Base-by-base conservation (phyloP, 305 asterid species). In the Withania somnifera region DNA sequence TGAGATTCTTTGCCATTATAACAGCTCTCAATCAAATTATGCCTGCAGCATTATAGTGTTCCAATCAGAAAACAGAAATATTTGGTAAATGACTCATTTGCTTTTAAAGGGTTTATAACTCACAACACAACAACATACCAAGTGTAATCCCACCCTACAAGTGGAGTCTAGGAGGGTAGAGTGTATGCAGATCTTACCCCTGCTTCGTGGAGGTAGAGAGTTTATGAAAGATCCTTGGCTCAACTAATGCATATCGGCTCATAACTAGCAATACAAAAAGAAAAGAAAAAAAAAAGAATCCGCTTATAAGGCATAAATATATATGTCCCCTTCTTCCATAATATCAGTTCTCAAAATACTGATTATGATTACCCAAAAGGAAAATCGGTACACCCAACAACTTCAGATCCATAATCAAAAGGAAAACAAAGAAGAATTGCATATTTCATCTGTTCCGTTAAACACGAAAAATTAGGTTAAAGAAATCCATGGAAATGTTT, bases 1-100 rank as follows among this genome's bases (percentile, higher is more conserved):
- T 51, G 77, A 91, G 81, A 63, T 91, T 90, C 60, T 86, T 88
- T 84, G 92, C 95, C 97, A 93, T 91, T 13, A 15, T 63, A 7
- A 45, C 20, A 47, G 5, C 60, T 47, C 61, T 50, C 28, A 26
- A 47, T 47, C 26, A 73, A 47, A 28, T 73, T 13, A 47, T 47
- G 24, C 42, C 79, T 73, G 79, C 79, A 73, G 40, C 57, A 26
- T 15, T 14, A 47, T 10, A 73, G 22, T 19, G 7, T 61, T 28
- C 42, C 24, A 6, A 73, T 47, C 56, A 47, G 8, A 47, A 24
- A 47, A 38, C 1, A 71, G 22, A 42, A 69, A 22, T 73, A 47
- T 7, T 26, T 2, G 0, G 60, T 69, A 73, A 73, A 1, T 6
- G 2, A 47, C 24, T 73, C 26, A 73, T 26, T 45, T 47, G 26